These are phyloP conservation scores for Phytophthora pluvialis DNA, from an alignment of 352 stramenopile species.

Conservation along the genomic window DNA sequence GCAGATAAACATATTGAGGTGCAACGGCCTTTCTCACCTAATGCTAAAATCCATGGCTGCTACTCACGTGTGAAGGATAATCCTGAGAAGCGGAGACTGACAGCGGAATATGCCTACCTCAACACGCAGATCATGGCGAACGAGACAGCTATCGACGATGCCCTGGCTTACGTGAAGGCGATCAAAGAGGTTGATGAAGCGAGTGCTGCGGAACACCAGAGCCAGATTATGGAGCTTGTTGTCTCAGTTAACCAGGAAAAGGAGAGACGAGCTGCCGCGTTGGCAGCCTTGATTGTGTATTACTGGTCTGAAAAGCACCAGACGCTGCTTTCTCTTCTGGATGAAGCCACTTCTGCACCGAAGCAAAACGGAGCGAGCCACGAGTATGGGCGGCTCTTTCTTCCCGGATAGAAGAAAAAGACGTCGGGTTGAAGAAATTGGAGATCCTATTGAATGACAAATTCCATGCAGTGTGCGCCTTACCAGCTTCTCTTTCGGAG, in stretches of 20 bases:
- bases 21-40: background rate
- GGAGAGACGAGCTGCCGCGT: background rate
- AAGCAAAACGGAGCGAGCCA: background rate
- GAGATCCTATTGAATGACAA: background rate
- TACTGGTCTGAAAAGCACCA: background rate
- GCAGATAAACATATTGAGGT: background rate
- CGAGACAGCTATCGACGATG: background rate
- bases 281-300: background rate
- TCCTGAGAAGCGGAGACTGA: background rate
- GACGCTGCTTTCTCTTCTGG: background rate
- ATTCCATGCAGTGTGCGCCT: background rate
- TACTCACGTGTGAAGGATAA: background rate
- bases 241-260: conserved; percentile 3
- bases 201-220: background rate
- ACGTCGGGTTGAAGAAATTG: background rate
- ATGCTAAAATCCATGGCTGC: background rate
- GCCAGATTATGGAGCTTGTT: conserved; percentile 1
- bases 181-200: background rate
- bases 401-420: background rate
- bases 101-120: background rate
- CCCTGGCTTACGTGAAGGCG: background rate
- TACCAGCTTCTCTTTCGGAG: background rate
- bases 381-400: background rate
- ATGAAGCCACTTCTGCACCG: background rate
- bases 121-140: conserved; percentile 1